Evolutionary conservation across 805 yeast species (phyloP), one percentile per base, ranked within the genome.

Genomic region (Yamadazyma ubonensis): DNA sequence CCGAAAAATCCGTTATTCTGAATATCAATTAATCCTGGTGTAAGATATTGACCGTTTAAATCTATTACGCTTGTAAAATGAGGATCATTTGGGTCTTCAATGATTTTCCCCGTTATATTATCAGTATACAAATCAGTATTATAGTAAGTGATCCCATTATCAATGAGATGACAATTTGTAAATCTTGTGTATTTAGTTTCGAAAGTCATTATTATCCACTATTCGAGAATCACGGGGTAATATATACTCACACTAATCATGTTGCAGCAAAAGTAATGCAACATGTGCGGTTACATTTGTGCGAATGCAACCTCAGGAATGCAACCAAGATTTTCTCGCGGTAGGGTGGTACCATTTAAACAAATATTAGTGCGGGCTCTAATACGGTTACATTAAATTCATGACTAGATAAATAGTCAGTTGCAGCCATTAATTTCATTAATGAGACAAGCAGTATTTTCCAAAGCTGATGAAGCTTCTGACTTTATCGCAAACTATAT

Each of bases 1-100:
- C 82, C 83, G 44, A 67, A 77, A 41, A 78, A 67, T 8, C 82
- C 83, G 46, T 78, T 78, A 44, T 76, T 73, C 54, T 78, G 83
- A 45, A 74, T 67, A 51, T 78, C 83, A 9, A 78, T 57, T 51
- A 70, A 75, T 1, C 83, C 83, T 0, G 83, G 81, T 0, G 79
- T 70, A 23, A 78, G 45, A 21, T 73, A 62, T 14, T 55, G 49
- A 4, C 78, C 80, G n/a, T 67, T 46, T 35, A 78, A 56, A 46
- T 78, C 79, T 10, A 77, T 53, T 3, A 54, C 55, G 30, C 54
- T 56, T 8, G 45, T 43, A 19, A 41, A 33, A 5, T 18, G 26
- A 2, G 33, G 28, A 29, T 39, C 43, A 18, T 31, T 20, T 6
- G 48, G 48, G 8, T 39, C 28, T 9, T 25, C 15, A 19, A 38